Conservation (phyloP, 257 asterid genomes). For the Ocimum tenuiflorum region DNA sequence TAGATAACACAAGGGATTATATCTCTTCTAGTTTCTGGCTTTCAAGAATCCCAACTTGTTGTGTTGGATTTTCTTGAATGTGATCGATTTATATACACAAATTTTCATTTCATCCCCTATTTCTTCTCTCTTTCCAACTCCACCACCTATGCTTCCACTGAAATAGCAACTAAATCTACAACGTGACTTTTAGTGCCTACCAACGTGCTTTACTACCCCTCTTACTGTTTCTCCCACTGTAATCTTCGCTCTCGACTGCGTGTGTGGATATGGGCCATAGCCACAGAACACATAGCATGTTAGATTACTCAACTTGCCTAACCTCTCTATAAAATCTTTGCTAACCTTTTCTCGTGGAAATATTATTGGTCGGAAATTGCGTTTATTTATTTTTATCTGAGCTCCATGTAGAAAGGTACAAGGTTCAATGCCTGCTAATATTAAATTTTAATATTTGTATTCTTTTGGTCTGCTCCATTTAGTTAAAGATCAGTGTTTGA, state of each 20-base stretch:
- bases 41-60: conserved; percentile 22
- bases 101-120: background rate
- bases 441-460: background rate
- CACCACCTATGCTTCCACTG: background rate
- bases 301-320: background rate
- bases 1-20: conserved; percentile 23
- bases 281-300: background rate
- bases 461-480: too few relatives aligned
- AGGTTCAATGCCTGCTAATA: background rate
- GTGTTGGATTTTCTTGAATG: conserved; percentile 10
- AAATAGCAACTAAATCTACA: background rate
- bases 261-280: background rate
- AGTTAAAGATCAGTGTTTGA: background rate
- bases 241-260: background rate
- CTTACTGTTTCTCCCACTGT: background rate
- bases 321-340: background rate
- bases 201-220: background rate
- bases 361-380: background rate
- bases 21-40: conserved; percentile 24
- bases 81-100: conserved; percentile 9
- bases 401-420: background rate
- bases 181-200: conserved; percentile 5
- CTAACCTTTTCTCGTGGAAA: background rate
- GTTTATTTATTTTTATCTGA: background rate
- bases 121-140: conserved; percentile 7